phyloP scores from a whole-genome alignment of 441 rosid species.

The Populus hybrid region DNA sequence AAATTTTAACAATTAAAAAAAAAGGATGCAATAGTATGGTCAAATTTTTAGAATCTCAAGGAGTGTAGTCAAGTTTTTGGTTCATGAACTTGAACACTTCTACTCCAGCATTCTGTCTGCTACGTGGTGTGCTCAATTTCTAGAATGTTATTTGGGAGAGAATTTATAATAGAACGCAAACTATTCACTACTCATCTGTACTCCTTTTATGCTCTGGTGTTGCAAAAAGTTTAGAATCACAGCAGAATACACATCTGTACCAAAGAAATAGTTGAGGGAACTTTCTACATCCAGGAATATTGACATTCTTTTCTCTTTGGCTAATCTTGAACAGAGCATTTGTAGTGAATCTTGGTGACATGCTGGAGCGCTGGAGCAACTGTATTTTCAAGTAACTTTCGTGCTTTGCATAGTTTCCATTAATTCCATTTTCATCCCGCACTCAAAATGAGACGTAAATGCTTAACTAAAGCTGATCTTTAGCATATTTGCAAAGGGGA shows the following conservation, averaged over 20 bases:
- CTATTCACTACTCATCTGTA: background rate
- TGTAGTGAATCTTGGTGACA: conserved; percentile 78
- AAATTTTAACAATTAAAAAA: background rate
- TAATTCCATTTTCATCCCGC: conserved; percentile 2
- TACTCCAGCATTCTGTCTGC: background rate
- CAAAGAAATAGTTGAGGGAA: background rate
- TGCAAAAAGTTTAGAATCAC: background rate
- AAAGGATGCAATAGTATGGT: background rate
- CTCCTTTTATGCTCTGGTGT: background rate
- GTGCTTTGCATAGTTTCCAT: conserved; percentile 1
- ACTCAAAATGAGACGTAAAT: background rate
- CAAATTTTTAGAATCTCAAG: background rate
- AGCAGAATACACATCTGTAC: background rate
- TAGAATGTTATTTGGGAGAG: background rate
- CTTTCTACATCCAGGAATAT: background rate
- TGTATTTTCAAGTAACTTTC: conserved; percentile 62
- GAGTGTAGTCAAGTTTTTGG: background rate
- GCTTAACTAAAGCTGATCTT: background rate
- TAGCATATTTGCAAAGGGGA: background rate
- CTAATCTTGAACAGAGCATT: conserved; percentile 52
- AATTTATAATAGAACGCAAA: background rate
- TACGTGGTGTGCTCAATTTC: background rate
- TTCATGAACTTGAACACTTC: background rate
- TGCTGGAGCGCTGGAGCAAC: conserved; percentile 95
- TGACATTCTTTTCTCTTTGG: conserved; percentile 12